Base-by-base conservation (phyloP, 306 rosid genomes). In the Clitoria ternatea region DNA sequence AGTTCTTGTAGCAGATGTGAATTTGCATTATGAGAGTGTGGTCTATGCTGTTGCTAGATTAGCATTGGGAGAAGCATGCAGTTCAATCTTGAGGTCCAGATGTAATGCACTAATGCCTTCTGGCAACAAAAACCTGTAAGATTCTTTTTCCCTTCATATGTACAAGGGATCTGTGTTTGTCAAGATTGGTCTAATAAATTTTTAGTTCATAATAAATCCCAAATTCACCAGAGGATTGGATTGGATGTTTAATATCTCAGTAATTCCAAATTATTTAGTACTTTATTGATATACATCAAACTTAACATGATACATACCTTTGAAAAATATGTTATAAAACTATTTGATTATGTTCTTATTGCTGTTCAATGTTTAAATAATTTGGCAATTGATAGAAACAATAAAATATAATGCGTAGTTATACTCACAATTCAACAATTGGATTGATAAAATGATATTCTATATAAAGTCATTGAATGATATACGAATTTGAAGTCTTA, bases 61-160 rank as follows among this genome's bases (percentile, higher is more conserved):
- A 57, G 79, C 93, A 35, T 64, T 87, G 57, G 93, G 96, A 12
- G 97, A 90, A 72, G 90, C 90, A 32, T 90, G 97, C 82, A 77
- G 87, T 84, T 85, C 89, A 70, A 72, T 85, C 50, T 69, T 89
- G 57, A 75, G 83, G 78, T 83, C 88, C 39, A 85, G 85, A 74
- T 66, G 75, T 20, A 84, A 80, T 47, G 45, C 69, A 29, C 35
- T 66, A 9, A 29, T 68, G 36, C 76, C 78, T 64, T 57, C 78
- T 7, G 85, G 83, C 61, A 45, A 73, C 81, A 49, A 69, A 78
- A 76, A 81, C 76, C 77, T 52, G 98, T 93, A 85, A 85, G 97
- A 15, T 0, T 1, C 19, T 10, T 39, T 7, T 2, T 12, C 13
- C 22, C 39, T 0, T 7, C n/a, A 27, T 30, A 32, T 57, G 14